Evolutionary conservation across 768 basidiomycete species (phyloP).

Genomic region (Psilocybe azurescens): DNA sequence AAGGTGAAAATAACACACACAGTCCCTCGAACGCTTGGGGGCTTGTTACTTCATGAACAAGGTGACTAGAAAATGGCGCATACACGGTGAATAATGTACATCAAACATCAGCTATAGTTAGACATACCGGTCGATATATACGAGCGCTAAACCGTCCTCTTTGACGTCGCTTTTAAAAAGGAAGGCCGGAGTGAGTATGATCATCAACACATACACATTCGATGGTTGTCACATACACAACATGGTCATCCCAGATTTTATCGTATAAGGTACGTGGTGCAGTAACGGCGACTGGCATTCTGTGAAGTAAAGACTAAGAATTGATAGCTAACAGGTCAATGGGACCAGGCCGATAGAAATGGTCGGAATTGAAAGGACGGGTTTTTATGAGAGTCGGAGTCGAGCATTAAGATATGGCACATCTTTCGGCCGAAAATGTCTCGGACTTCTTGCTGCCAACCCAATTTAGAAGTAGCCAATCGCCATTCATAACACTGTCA

Average conservation of each 20-base stretch:
- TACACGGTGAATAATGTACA: conserved; percentile 12
- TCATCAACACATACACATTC: conserved; percentile 6
- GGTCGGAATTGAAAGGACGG: conserved; percentile 4
- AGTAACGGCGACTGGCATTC: conserved; percentile 46
- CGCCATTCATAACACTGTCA: conserved; percentile 15
- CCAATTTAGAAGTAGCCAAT: conserved; percentile 22
- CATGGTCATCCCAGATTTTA: conserved; percentile 98
- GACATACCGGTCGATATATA: conserved; percentile 81
- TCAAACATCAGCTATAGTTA: background rate
- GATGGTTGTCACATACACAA: conserved; percentile 63
- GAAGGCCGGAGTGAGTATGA: conserved; percentile 17
- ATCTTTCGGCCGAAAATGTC: conserved; percentile 26
- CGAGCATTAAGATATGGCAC: conserved; percentile 15
- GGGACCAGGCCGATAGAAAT: conserved; percentile 11
- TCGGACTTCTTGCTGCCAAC: conserved; percentile 14
- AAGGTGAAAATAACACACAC: conserved; percentile 39
- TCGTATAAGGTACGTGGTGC: conserved; percentile 92
- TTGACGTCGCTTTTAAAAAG: conserved; percentile 60
- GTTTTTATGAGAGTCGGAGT: conserved; percentile 23
- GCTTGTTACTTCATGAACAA: conserved; percentile 92
- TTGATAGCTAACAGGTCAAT: conserved; percentile 9
- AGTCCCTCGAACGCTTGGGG: conserved; percentile 93
- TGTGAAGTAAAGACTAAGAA: conserved; percentile 11
- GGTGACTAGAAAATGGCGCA: conserved; percentile 41
- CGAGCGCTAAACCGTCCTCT: conserved; percentile 77